phyloP scores from a whole-genome alignment of 2,329 filamentous ascomycete species.

The Sporothrix schenckii region DNA sequence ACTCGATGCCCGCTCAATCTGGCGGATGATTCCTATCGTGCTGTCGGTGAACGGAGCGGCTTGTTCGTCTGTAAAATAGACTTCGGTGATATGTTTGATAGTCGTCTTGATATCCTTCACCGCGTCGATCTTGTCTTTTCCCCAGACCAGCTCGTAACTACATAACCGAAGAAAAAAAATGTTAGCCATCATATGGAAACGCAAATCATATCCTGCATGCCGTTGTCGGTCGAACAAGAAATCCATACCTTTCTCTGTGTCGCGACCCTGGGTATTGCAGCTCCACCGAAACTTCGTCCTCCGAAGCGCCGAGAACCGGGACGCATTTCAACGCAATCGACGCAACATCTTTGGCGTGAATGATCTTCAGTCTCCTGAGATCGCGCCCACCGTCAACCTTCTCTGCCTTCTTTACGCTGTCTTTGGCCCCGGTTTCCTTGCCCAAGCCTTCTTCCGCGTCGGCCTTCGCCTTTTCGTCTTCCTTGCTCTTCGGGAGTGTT shows the following conservation, averaged over 20 bases:
- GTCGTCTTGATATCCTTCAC: conserved; percentile 72
- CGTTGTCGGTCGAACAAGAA: conserved; percentile 11
- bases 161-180: not conserved
- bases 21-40: conserved; percentile 72
- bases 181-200: conserved; percentile 24
- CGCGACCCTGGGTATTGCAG: conserved; percentile 78
- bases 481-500: conserved; percentile 33
- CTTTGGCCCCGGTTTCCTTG: not conserved
- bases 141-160: conserved; percentile 73
- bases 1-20: conserved; percentile 73
- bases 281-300: conserved; percentile 62
- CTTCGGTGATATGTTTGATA: conserved; percentile 69
- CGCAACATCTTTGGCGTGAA: conserved; percentile 63
- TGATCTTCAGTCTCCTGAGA: conserved; percentile 51
- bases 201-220: not conserved
- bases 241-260: conserved; percentile 41
- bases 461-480: conserved; percentile 41
- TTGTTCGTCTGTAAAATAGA: conserved; percentile 75
- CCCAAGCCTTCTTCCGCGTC: conserved; percentile 38
- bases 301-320: conserved; percentile 53
- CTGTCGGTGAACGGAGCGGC: conserved; percentile 70
- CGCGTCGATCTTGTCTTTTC: conserved; percentile 77
- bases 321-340: conserved; percentile 56
- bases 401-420: conserved; percentile 3
- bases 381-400: conserved; percentile 39